Conservation (phyloP, 345 rosid species). For the Melastoma malabathricum region DNA sequence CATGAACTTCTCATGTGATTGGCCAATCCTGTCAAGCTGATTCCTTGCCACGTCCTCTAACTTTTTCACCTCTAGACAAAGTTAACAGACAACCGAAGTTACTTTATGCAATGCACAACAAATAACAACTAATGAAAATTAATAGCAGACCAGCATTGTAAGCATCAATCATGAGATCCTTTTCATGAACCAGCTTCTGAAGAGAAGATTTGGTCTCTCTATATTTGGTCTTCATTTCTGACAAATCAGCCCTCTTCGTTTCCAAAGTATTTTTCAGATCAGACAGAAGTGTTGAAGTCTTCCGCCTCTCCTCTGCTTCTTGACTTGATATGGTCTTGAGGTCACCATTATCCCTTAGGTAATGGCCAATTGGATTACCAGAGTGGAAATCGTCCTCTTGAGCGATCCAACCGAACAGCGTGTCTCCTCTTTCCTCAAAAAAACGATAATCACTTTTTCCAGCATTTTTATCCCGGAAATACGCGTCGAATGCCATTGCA, state of each 20-base stretch:
- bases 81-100: constrained; percentile 2
- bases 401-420: constrained; percentile 60
- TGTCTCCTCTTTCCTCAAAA: constrained; percentile 16
- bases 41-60: constrained; percentile 27
- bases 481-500: constrained; percentile 46
- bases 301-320: constrained; percentile 36
- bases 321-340: constrained; percentile 34
- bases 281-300: constrained; percentile 20
- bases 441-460: constrained; percentile 39
- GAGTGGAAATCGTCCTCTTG: constrained; percentile 36
- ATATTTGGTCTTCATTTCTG: constrained; percentile 31
- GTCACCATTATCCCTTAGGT: constrained; percentile 39
- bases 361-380: constrained; percentile 20
- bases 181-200: constrained; percentile 15
- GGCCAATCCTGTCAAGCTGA: constrained; percentile 21
- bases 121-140: neutral
- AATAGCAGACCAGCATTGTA: constrained; percentile 41
- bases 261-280: constrained; percentile 30
- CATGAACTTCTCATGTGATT: constrained; percentile 29
- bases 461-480: constrained; percentile 17
- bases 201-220: constrained; percentile 15
- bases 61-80: constrained; percentile 13
- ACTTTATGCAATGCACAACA: neutral
- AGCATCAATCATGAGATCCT: constrained; percentile 19
- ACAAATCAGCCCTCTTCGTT: constrained; percentile 18